Conservation (phyloP, 2,329 filamentous ascomycete species). For the Fusarium proliferatum region DNA sequence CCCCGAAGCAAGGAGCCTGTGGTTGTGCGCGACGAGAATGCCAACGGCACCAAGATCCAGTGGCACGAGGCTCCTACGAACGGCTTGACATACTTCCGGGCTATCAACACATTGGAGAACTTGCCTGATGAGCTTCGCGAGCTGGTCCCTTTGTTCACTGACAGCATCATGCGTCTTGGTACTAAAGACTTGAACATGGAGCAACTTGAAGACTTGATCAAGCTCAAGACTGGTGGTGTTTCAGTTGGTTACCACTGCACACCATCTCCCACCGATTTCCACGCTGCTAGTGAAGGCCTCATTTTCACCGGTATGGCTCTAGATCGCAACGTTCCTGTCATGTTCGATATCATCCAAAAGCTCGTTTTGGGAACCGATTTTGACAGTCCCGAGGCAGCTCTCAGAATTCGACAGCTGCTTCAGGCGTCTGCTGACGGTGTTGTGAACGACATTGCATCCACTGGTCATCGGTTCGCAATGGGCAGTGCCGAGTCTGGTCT, state of each 20-base stretch:
- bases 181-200: conserved; percentile 92
- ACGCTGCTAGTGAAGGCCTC: conserved; percentile 81
- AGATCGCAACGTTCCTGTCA: conserved; percentile 88
- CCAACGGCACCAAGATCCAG: conserved; percentile 77
- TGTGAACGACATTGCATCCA: conserved; percentile 90
- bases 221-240: conserved; percentile 93
- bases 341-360: conserved; percentile 87
- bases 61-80: conserved; percentile 96
- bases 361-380: conserved; percentile 91
- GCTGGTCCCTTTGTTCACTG: conserved; percentile 89
- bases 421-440: conserved; percentile 90
- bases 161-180: conserved; percentile 91
- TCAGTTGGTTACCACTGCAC: conserved; percentile 86
- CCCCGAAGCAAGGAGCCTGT: conserved; percentile 76
- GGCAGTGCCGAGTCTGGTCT: conserved; percentile 85
- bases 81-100: conserved; percentile 94
- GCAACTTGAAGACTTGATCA: conserved; percentile 93
- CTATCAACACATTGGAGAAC: conserved; percentile 81
- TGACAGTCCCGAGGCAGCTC: conserved; percentile 81
- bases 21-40: conserved; percentile 70
- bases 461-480: conserved; percentile 88
- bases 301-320: conserved; percentile 87
- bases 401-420: conserved; percentile 86
- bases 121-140: conserved; percentile 86
- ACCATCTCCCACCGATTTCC: conserved; percentile 78